Percentiles rank a stretch among this genome's conserved stretches.
Conservation (phyloP, 2,329 filamentous ascomycete species). For the Hysterium pulicare region DNA sequence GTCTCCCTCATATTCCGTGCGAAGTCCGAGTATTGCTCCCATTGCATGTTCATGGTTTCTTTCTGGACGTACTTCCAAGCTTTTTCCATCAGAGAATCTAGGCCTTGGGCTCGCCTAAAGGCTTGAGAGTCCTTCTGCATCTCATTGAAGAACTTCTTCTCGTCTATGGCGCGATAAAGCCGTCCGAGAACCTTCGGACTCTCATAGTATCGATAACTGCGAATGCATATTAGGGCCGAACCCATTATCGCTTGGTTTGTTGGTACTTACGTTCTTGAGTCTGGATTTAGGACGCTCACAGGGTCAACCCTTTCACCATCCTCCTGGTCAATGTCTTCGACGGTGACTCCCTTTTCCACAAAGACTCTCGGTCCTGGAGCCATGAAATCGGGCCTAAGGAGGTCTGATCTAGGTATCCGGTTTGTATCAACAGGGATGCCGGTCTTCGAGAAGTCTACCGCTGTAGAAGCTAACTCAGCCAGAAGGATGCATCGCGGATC, state of each 20-base stretch:
- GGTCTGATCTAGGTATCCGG: conserved; percentile 39
- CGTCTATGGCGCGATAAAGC: conserved; percentile 68
- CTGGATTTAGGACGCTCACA: conserved; percentile 9
- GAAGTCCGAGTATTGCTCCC: conserved; percentile 32
- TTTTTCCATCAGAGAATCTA: conserved; percentile 17
- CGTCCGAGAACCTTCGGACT: conserved; percentile 65
- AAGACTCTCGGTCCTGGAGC: conserved; percentile 43
- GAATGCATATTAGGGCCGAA: no score
- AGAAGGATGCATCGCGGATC: conserved; percentile 32
- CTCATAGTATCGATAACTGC: conserved; percentile 55
- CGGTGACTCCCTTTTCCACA: conserved; percentile 32
- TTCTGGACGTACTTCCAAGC: conserved; percentile 38
- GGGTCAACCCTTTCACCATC: conserved; percentile 44
- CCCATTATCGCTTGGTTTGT: no score
- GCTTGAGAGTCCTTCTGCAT: conserved; percentile 1
- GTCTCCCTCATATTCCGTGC: conserved; percentile 42
- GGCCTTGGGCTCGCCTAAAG: neutral
- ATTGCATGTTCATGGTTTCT: conserved; percentile 36
- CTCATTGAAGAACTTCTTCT: conserved; percentile 55
- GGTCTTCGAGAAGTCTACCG: conserved; percentile 47
- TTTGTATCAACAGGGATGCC: conserved; percentile 51
- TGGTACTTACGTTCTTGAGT: conserved; percentile 10
- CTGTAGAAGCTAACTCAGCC: conserved; percentile 33
- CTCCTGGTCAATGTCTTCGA: conserved; percentile 46
- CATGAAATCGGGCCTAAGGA: conserved; percentile 48